Conservation (phyloP, 192 early-diverging fungal genomes). For the Backusella morwellensis region DNA sequence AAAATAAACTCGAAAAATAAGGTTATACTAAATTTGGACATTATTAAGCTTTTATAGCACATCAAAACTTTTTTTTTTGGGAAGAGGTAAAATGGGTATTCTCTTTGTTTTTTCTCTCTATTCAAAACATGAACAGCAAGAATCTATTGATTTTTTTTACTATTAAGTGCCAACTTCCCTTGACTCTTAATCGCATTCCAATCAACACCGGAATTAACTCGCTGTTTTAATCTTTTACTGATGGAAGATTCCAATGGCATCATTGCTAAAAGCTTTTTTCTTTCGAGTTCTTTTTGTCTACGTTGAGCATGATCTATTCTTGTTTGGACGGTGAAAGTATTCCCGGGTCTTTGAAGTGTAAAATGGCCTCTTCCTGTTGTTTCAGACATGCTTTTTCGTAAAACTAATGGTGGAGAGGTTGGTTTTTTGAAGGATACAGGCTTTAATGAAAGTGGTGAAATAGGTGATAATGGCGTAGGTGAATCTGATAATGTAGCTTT, state of each 20-base stretch:
- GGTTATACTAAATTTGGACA: background rate
- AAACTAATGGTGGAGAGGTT: background rate
- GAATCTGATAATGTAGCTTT: background rate
- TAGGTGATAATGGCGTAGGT: background rate
- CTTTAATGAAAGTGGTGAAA: conserved; percentile 2
- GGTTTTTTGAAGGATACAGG: background rate
- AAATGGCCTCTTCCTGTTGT: background rate
- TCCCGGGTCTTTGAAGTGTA: background rate
- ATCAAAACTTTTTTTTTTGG: background rate
- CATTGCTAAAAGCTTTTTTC: background rate
- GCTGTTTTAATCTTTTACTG: background rate
- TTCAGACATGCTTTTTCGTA: background rate
- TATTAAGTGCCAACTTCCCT: background rate
- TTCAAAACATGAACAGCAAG: background rate
- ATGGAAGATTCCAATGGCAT: background rate
- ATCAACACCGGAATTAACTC: background rate
- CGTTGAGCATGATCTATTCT: background rate
- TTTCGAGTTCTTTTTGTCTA: background rate
- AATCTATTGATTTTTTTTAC: background rate
- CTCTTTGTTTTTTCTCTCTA: background rate
- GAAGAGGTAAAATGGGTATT: background rate
- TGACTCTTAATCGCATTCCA: background rate
- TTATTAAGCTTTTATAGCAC: background rate
- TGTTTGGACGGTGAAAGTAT: background rate
- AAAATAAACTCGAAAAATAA: background rate